phyloP scores from a whole-genome alignment of 2,329 filamentous ascomycete species.

The Arthrobotrys entomopaga region DNA sequence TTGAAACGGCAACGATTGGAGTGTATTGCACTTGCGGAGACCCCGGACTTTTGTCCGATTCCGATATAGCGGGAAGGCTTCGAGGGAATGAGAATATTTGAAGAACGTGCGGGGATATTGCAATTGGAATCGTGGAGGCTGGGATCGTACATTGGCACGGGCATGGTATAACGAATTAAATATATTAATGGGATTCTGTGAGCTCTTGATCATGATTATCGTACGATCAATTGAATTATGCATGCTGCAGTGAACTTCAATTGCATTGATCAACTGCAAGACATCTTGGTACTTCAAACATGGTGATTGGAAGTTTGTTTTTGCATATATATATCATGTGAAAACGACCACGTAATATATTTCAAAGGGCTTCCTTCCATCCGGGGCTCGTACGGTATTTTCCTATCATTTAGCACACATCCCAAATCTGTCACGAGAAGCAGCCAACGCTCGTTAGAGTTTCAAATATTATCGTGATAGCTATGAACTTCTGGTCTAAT shows the following conservation, averaged over 20 bases:
- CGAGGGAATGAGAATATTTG: background rate
- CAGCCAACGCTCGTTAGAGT: too few relatives aligned
- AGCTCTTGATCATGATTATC: too few relatives aligned
- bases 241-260: too few relatives aligned
- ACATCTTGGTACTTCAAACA: background rate
- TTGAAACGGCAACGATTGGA: background rate
- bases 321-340: conserved; percentile 12
- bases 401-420: too few relatives aligned
- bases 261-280: background rate
- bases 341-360: conserved; percentile 31
- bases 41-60: conserved; percentile 29
- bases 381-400: conserved; percentile 1
- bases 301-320: background rate
- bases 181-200: too few relatives aligned
- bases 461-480: too few relatives aligned
- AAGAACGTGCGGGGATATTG: background rate
- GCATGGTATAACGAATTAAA: too few relatives aligned
- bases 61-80: background rate
- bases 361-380: background rate
- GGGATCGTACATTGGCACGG: too few relatives aligned
- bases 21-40: conserved; percentile 34
- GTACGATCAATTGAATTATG: too few relatives aligned
- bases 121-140: too few relatives aligned
- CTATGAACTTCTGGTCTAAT: too few relatives aligned
- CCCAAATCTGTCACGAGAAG: too few relatives aligned